Evolutionary conservation across 2,329 filamentous ascomycete genomes (phyloP).

Genomic region (Piedraia hortae): DNA sequence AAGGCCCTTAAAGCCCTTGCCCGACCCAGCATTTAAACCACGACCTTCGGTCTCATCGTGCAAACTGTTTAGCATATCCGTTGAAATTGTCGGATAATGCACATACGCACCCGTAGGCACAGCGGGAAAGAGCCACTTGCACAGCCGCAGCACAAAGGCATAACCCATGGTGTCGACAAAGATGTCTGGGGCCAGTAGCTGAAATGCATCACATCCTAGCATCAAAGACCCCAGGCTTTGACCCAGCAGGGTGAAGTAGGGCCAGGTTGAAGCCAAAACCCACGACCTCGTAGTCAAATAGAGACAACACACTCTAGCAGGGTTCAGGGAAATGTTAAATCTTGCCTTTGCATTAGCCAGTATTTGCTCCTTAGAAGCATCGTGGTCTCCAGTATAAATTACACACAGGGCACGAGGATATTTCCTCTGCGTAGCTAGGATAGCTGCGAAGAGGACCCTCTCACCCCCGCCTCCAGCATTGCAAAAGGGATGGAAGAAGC

Average conservation of each 20-base stretch:
- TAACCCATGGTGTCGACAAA: slow-evolving; percentile 98
- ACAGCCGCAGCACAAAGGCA: slow-evolving; percentile 63
- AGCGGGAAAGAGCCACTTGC: slow-evolving; percentile 50
- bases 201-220: slow-evolving; percentile 76
- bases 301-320: slow-evolving; percentile 60
- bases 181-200: slow-evolving; percentile 70
- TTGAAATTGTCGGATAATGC: slow-evolving; percentile 94
- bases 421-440: slow-evolving; percentile 63
- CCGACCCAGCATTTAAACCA: slow-evolving; percentile 62
- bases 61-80: slow-evolving; percentile 70
- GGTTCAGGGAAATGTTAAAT: slow-evolving; percentile 76
- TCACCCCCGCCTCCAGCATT: slow-evolving; percentile 93
- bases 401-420: slow-evolving; percentile 76
- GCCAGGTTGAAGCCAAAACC: slow-evolving; percentile 68
- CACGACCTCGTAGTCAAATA: slow-evolving; percentile 72
- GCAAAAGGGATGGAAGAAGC: slow-evolving; percentile 96
- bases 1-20: slow-evolving; percentile 39
- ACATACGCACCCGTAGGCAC: slow-evolving; percentile 82
- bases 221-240: slow-evolving; percentile 74
- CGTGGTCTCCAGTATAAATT: slow-evolving; percentile 88
- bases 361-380: slow-evolving; percentile 55
- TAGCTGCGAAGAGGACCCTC: slow-evolving; percentile 83
- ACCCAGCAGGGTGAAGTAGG: slow-evolving; percentile 75
- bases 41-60: slow-evolving; percentile 26
- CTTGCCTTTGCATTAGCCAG: slow-evolving; percentile 36